Base-by-base conservation (phyloP, 2,329 filamentous ascomycete species). In the Penicillium nordicum region DNA sequence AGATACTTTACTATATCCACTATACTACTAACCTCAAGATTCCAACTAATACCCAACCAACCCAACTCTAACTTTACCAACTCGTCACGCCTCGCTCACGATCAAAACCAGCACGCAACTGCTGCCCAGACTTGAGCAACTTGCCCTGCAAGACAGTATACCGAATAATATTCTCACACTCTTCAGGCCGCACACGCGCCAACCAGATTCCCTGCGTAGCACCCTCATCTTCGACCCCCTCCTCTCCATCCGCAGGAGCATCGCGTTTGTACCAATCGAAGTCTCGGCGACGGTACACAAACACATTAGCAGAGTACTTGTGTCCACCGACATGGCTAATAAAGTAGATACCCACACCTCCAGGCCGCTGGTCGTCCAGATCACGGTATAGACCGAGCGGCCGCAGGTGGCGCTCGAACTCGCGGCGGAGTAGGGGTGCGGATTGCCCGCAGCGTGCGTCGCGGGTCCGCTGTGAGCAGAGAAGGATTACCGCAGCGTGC, bases 251-350 rank as follows among this genome's bases (percentile, higher is more conserved):
- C 44, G 32, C 44, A 46, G 44, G 9, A 36, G 21, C n/a, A n/a
- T 64, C 65, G 14, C 59, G 61, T 55, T 66, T 66, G 51, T 72
- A 70, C 72, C 72, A 74, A 5, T 73, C 70, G 25, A 74, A 70
- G 59, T 72, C 74, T 8, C 80, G 79, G 18, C 83, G 82, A 10
- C 94, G 84, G 73, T 99, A 97, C 1, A 99, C 81, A 79, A 99
- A 89, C 65, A 97, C 85, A 68, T 99, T 99, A 29, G 94, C 94
- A 45, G 88, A 87, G 76, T 96, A 97, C 78, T 97, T 97, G 79
- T 99, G 94, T 0, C 94, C 94, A 29, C 94, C 94, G 3, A 97
- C 92, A 70, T 99, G 94, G 64, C 87, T 93, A 69, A 97, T 95
- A 71, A 97, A 97, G 77, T 96, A 96, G 62, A 99, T 90, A 0